phyloP scores from a whole-genome alignment of 1,284 basidiomycete genomes.

The Albatrellus sp. region DNA sequence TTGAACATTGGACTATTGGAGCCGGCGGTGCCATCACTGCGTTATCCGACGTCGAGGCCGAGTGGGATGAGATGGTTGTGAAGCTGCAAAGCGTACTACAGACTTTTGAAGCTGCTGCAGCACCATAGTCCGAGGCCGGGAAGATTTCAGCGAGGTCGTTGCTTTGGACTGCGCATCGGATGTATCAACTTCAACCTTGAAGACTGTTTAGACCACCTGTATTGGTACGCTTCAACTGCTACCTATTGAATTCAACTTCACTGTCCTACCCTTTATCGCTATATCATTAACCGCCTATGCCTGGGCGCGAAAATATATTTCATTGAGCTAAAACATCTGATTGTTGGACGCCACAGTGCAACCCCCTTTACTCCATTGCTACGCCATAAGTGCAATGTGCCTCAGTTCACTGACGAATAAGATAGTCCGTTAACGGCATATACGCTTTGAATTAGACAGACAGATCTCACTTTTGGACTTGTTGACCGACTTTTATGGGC shows the following conservation, averaged over 20 bases:
- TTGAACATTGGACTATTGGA: slow-evolving; percentile 67
- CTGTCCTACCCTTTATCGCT: too few species aligned
- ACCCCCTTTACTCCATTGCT: too few species aligned
- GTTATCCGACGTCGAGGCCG: slow-evolving; percentile 73
- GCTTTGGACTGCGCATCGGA: background rate
- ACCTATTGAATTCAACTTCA: too few species aligned
- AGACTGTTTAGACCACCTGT: background rate
- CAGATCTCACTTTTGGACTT: slow-evolving; percentile 62
- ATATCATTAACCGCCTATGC: too few species aligned
- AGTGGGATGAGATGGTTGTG: slow-evolving; percentile 90
- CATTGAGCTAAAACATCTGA: too few species aligned
- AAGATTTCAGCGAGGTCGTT: too few species aligned
- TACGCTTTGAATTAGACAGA: background rate
- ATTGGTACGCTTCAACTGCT: too few species aligned
- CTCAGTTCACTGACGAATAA: slow-evolving; percentile 55
- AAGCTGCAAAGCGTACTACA: slow-evolving; percentile 69
- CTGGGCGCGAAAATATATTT: too few species aligned
- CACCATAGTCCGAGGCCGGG: too few species aligned
- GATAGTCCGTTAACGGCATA: background rate
- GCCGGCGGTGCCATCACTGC: slow-evolving; percentile 96
- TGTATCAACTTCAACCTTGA: background rate
- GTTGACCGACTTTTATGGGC: slow-evolving; percentile 76
- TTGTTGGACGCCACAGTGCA: too few species aligned
- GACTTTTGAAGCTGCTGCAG: slow-evolving; percentile 28
- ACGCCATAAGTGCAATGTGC: slow-evolving; percentile 42